These are phyloP conservation scores for Sclerotinia sclerotiorum DNA, from an alignment of 2,329 filamentous ascomycete genomes.

Conservation along the genomic window DNA sequence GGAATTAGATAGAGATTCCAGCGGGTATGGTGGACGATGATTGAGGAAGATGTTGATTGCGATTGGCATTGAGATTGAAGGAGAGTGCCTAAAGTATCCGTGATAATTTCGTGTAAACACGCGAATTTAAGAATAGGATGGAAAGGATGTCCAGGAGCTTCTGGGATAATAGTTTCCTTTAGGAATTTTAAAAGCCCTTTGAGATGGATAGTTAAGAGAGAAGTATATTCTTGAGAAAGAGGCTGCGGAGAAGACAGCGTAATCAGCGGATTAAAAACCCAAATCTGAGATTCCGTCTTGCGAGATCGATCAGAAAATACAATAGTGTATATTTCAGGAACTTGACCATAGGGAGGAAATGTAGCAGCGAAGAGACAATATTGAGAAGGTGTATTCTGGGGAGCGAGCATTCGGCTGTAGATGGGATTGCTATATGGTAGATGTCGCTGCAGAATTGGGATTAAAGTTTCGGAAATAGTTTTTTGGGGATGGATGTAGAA, in stretches of 20 bases:
- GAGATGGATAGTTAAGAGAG: slow-evolving; percentile 26
- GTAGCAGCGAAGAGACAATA: slow-evolving; percentile 39
- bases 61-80: slow-evolving; percentile 18
- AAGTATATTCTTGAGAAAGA: slow-evolving; percentile 23
- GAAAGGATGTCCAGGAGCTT: slow-evolving; percentile 40
- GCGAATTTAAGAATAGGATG: slow-evolving; percentile 32
- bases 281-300: slow-evolving; percentile 38
- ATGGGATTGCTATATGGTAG: slow-evolving; percentile 37
- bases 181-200: slow-evolving; percentile 29
- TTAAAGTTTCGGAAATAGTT: slow-evolving; percentile 30
- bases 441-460: slow-evolving; percentile 30
- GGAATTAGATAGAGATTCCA: slow-evolving; percentile 9
- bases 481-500: slow-evolving; percentile 31
- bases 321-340: slow-evolving; percentile 33
- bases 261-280: slow-evolving; percentile 37
- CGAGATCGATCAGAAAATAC: slow-evolving; percentile 39
- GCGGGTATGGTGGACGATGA: slow-evolving; percentile 14
- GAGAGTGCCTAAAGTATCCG: slow-evolving; percentile 24
- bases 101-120: slow-evolving; percentile 31
- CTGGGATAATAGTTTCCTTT: slow-evolving; percentile 29
- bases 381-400: slow-evolving; percentile 34
- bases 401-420: slow-evolving; percentile 37
- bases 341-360: slow-evolving; percentile 25
- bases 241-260: slow-evolving; percentile 14
- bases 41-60: slow-evolving; percentile 26